Percentiles rank a stretch among this genome's conserved stretches.
These are phyloP conservation scores for Fusarium neocosmosporiellum DNA, from an alignment of 2,329 filamentous ascomycete genomes.

Conservation along the genomic window DNA sequence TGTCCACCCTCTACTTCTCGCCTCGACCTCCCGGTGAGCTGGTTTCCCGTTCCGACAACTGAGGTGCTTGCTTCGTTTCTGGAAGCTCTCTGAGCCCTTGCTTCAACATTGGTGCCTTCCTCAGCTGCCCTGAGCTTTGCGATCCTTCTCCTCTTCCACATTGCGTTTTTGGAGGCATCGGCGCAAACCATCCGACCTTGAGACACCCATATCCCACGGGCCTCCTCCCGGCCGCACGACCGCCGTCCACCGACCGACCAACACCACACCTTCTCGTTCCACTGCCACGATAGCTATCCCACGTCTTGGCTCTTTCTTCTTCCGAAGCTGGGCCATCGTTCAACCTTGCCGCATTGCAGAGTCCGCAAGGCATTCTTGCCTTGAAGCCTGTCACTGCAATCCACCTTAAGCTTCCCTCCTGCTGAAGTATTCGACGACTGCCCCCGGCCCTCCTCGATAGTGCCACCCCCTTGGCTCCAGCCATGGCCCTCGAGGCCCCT, in stretches of 20 bases:
- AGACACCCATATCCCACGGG: constrained; percentile 23
- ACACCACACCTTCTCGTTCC: constrained; percentile 10
- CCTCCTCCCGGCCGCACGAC: constrained; percentile 34
- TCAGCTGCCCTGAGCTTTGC: background rate
- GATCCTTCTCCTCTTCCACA: constrained; percentile 4
- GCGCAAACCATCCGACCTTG: constrained; percentile 22
- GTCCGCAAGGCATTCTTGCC: constrained; percentile 41
- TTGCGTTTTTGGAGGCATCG: constrained; percentile 21
- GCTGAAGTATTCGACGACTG: constrained; percentile 22
- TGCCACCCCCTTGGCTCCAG: constrained; percentile 22
- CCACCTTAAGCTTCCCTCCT: constrained; percentile 18
- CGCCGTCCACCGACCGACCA: constrained; percentile 22
- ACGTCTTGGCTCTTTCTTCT: background rate
- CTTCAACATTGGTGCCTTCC: constrained; percentile 10
- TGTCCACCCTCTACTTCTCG: constrained; percentile 28
- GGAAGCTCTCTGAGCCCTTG: constrained; percentile 20
- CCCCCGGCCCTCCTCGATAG: constrained; percentile 23
- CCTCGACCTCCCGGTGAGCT: constrained; percentile 34
- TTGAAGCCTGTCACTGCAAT: constrained; percentile 25
- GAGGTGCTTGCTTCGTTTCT: constrained; percentile 22
- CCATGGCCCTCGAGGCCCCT: constrained; percentile 61
- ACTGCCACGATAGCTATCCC: constrained; percentile 18
- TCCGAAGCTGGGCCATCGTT: background rate
- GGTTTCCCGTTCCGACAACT: constrained; percentile 24
- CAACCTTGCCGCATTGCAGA: constrained; percentile 25